Evolutionary conservation across 192 early-diverging fungal species (phyloP), one percentile per base, ranked within the genome.

Genomic region (Backusella psychrophila): DNA sequence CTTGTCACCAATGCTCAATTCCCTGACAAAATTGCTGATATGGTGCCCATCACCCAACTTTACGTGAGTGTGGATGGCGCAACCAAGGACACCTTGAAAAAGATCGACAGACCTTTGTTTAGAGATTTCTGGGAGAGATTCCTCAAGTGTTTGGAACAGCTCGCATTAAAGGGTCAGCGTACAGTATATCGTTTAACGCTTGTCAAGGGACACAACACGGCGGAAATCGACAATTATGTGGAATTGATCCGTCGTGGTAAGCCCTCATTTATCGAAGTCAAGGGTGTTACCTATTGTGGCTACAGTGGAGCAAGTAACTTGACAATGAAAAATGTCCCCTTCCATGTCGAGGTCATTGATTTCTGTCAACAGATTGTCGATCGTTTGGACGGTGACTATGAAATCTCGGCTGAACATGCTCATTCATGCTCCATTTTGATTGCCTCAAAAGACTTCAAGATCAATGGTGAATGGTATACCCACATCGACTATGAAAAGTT

Each of bases 51-150:
- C 11, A 93, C 92, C 3, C 92, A 93, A 75, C 84, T 93, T 12
- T 93, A 93, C 63, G 88, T 93, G 49, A 88, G 85, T 80, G 88
- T 93, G 5, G 92, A 93, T 80, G 92, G 91, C n/a, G 86, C 87
- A 8, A 93, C 88, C 53, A 93, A 93, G 75, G 92, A 93, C 65
- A 84, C 84, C 15, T 80, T 93, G 38, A 92, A 93, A 79, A 91
- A 91, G 72, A 89, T 93, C 66, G 92, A 93, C 79, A 87, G 91
- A 4, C 92, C 92, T 12, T 66, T 93, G 74, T 93, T 93, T 82
- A 82, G 84, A 41, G 92, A 93, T 78, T 93, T 90, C 79, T 93
- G 92, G 92, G 92, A 93, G 79, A 85, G 92, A 1, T 92, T 90
- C 82, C 75, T 91, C 53, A 87, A 77, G 41, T 87, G 89, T 83